Evolutionary conservation across 2,329 filamentous ascomycete genomes (phyloP), one percentile per base, ranked within the genome.

Genomic region (Mariannaea sp.): DNA sequence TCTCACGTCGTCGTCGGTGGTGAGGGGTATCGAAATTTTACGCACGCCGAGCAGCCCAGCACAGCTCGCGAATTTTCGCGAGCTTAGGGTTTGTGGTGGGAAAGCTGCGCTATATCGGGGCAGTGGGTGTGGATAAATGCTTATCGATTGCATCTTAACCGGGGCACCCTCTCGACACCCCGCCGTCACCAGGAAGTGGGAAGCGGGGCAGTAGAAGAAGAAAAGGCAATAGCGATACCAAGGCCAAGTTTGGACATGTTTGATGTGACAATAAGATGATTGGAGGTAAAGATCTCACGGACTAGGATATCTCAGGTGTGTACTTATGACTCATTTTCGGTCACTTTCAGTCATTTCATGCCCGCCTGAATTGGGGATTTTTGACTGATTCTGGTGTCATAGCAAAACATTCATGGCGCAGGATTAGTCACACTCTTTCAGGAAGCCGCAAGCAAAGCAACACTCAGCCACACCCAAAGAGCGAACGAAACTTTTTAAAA

Each of bases 51-150:
- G 59, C 62, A 65, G 54, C 64, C 49, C 48, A 60, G 57, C 47
- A 60, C 53, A 58, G 58, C 61, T 65, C 55, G 60, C 62, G 63
- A 69, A 69, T 71, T 71, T 71, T 70, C 62, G 71, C 70, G 68
- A 67, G 61, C 66, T 72, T 70, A 71, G 73, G 70, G 71, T 68
- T 73, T 73, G 70, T 69, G 67, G 70, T 71, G 67, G 59, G 51
- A 60, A 62, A 65, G 67, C 59, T 61, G 53, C 56, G 55, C 57
- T 70, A 65, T 53, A 49, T 41, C 45, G 52, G 61, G 51, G 51
- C 40, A 40, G 40, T 41, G 38, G 24, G 46, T 38, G 32, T 60
- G 60, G 48, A 20, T 70, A 67, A 49, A 36, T 68, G 66, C 65
- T 64, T 67, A 56, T 54, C 46, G 36, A 45, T 67, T 70, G 58